phyloP scores from a whole-genome alignment of 2,329 filamentous ascomycete genomes.

The Penicillium sp. region DNA sequence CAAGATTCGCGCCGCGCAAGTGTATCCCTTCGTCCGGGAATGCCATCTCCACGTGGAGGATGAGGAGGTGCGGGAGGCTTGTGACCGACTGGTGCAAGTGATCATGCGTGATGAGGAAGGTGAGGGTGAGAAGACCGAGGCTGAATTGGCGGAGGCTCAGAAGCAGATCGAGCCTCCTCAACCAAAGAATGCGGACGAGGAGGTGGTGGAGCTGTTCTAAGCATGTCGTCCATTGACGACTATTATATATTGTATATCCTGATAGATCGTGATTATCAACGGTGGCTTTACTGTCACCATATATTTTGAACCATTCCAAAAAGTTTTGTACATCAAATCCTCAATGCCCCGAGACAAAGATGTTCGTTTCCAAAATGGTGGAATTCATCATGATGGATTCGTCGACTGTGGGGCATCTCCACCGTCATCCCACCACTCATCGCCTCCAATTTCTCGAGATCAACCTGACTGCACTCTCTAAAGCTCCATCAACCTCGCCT shows the following conservation, averaged over 20 bases:
- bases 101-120: conserved; percentile 78
- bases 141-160: conserved; percentile 47
- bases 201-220: conserved; percentile 52
- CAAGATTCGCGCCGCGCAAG: conserved; percentile 72
- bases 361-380: neutral
- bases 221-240: neutral
- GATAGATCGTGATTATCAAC: conserved; percentile 1
- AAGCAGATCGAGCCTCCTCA: conserved; percentile 35
- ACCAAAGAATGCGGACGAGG: conserved; percentile 51
- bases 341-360: neutral
- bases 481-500: neutral
- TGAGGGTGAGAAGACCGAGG: conserved; percentile 48
- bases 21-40: conserved; percentile 89
- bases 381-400: neutral
- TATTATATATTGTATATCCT: neutral
- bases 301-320: neutral
- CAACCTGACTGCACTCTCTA: neutral
- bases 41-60: conserved; percentile 77
- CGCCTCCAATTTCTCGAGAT: neutral
- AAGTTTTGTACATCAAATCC: neutral
- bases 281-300: neutral
- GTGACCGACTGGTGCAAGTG: conserved; percentile 87
- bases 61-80: conserved; percentile 79
- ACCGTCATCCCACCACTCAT: neutral
- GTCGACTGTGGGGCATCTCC: neutral